These are phyloP conservation scores for Arthrinium phaeospermum DNA, from an alignment of 2,329 filamentous ascomycete genomes.

Conservation along the genomic window DNA sequence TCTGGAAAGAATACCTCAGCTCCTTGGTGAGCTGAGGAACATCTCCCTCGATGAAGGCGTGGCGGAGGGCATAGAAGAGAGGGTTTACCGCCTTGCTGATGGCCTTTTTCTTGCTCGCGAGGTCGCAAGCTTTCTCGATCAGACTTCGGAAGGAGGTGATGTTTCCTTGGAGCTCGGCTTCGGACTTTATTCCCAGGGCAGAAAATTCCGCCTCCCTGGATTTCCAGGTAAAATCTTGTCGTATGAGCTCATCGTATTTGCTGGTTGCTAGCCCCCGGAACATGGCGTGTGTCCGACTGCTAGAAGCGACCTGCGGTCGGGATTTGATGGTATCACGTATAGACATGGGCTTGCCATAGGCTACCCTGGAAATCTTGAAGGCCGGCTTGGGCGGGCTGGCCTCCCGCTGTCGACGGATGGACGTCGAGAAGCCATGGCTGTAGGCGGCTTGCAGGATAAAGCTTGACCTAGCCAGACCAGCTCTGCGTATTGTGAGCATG, in stretches of 20 bases:
- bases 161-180: constrained; percentile 51
- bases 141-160: constrained; percentile 50
- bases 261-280: constrained; percentile 32
- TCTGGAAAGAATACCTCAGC: constrained; percentile 72
- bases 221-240: constrained; percentile 33
- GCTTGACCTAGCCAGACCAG: constrained; percentile 33
- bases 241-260: constrained; percentile 45
- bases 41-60: constrained; percentile 63
- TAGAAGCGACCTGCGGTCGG: not conserved
- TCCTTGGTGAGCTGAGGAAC: constrained; percentile 57
- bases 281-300: constrained; percentile 29
- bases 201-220: constrained; percentile 35
- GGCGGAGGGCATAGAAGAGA: constrained; percentile 62
- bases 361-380: not conserved
- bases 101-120: constrained; percentile 46
- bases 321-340: not conserved
- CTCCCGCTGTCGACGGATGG: constrained; percentile 13
- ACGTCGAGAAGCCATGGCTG: constrained; percentile 35
- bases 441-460: constrained; percentile 25
- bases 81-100: constrained; percentile 53
- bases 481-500: constrained; percentile 37
- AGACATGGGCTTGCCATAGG: not conserved
- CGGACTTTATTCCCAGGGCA: constrained; percentile 43
- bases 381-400: not conserved
- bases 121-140: constrained; percentile 50